Percentiles rank a stretch among this genome's conserved stretches.
Conservation (phyloP, 768 basidiomycete genomes). For the Tulasnella sp. region DNA sequence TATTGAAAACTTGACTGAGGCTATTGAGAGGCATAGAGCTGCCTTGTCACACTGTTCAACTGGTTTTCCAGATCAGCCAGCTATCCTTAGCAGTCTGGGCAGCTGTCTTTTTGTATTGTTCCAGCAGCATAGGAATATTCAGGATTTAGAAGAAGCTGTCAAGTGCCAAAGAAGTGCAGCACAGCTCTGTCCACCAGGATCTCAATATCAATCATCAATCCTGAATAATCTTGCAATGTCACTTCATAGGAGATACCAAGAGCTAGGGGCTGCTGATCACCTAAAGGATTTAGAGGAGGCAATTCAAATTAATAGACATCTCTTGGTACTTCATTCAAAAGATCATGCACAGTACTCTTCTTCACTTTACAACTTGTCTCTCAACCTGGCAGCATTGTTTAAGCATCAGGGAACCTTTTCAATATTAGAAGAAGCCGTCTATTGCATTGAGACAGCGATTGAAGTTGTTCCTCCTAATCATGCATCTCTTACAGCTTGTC, state of each 20-base stretch:
- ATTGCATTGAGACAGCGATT: too few species aligned
- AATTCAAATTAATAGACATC: neutral
- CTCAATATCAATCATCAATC: neutral
- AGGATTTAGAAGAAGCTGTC: neutral
- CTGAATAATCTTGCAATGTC: neutral
- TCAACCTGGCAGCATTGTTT: too few species aligned
- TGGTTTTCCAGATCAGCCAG: neutral
- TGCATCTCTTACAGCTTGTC: too few species aligned
- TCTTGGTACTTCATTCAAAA: too few species aligned
- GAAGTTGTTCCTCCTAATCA: too few species aligned
- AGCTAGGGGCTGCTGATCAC: neutral
- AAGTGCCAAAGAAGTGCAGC: neutral
- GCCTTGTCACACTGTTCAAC: neutral
- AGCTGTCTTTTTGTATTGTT: neutral
- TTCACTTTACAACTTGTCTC: too few species aligned
- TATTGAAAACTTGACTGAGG: too few species aligned
- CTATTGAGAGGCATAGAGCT: neutral
- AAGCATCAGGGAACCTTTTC: too few species aligned
- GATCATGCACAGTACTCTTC: too few species aligned
- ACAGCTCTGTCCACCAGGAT: neutral
- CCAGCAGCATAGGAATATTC: neutral
- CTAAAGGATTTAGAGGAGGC: neutral
- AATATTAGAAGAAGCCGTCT: too few species aligned
- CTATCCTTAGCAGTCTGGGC: neutral
- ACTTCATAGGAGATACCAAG: neutral